A percentile compares a stretch with the other conserved stretches of the same genome.
Conservation (phyloP, 75 land plant species). For the Sequoiadendron giganteum region DNA sequence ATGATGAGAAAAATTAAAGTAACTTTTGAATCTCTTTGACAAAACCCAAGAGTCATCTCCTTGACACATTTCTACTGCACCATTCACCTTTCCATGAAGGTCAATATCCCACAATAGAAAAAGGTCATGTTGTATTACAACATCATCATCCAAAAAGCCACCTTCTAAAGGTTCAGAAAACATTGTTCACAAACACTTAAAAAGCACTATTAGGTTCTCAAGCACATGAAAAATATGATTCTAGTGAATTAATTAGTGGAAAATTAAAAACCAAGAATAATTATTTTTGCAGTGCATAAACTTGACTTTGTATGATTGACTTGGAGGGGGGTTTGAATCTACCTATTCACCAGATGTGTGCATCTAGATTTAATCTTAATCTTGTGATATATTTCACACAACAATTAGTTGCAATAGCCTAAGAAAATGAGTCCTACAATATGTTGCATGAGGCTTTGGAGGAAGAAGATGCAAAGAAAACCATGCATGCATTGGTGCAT, state of each 20-base stretch:
- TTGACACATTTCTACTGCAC: conserved; percentile 63
- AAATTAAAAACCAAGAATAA: not conserved
- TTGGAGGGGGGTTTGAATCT: not conserved
- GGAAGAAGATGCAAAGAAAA: conserved; percentile 59
- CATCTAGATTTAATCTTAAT: not conserved
- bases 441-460: not conserved
- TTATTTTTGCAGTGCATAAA: not conserved
- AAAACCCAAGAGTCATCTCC: conserved; percentile 55
- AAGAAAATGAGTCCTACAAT: not conserved
- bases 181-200: conserved; percentile 39
- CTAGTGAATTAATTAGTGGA: not conserved
- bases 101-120: conserved; percentile 69
- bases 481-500: conserved; percentile 90
- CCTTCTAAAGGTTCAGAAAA: conserved; percentile 75
- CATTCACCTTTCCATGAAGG: conserved; percentile 77
- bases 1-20: conserved; percentile 76
- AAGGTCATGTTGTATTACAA: conserved; percentile 72
- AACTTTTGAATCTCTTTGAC: conserved; percentile 62
- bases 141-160: conserved; percentile 84
- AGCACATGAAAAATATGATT: conserved; percentile 1
- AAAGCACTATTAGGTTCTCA: not conserved
- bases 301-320: not conserved
- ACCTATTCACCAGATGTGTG: not conserved
- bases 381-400: not conserved
- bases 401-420: not conserved